Evolutionary conservation across 2,329 filamentous ascomycete species (phyloP).

Genomic region (Apiospora kogelbergensis): DNA sequence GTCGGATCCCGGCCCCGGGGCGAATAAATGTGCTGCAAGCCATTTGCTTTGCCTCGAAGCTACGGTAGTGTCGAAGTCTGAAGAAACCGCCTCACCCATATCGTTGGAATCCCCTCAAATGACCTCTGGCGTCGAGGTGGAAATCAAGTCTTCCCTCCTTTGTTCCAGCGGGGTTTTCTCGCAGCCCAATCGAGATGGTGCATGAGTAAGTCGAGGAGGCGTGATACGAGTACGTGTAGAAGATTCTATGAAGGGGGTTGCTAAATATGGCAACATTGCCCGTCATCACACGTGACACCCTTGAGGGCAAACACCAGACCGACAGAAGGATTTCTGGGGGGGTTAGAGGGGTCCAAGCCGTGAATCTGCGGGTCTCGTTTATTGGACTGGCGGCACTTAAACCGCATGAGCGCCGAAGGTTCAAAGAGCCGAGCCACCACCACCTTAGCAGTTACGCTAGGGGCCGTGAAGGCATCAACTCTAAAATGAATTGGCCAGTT

Average conservation of each 20-base stretch:
- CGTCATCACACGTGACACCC: background rate
- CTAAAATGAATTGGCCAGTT: background rate
- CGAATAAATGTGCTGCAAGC: background rate
- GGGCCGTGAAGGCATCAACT: background rate
- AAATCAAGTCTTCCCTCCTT: background rate
- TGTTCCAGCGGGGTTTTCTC: background rate
- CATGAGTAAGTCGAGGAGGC: background rate
- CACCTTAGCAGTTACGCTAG: background rate
- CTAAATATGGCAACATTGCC: background rate
- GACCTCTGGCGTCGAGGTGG: background rate
- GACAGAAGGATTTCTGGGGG: background rate
- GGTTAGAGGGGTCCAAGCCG: background rate
- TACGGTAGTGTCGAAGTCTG: background rate
- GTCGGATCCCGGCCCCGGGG: background rate
- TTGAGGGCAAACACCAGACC: background rate
- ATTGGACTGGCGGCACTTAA: background rate
- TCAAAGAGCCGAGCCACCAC: background rate
- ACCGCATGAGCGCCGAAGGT: background rate
- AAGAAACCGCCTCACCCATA: background rate
- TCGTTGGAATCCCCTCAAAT: background rate
- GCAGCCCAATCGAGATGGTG: background rate
- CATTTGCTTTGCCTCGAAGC: background rate
- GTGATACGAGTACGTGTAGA: background rate
- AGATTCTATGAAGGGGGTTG: background rate
- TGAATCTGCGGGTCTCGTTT: background rate